Evolutionary conservation across 352 stramenopile genomes (phyloP).

Genomic region (Phytopythium aichiense): DNA sequence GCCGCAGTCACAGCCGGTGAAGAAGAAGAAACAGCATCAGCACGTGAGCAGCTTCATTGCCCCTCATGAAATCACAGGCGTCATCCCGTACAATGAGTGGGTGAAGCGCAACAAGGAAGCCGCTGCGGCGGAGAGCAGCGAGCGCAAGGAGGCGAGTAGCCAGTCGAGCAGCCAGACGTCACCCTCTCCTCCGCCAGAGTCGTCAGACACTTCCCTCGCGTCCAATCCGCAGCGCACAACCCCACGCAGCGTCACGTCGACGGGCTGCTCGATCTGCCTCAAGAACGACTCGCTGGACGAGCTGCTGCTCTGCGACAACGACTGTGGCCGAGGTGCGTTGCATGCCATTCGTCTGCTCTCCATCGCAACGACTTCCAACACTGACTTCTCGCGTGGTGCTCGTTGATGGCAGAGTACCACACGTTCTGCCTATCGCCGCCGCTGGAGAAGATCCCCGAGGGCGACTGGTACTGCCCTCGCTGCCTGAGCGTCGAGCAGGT

Average conservation of each 20-base stretch:
- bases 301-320: conserved; percentile 49
- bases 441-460: conserved; percentile 39
- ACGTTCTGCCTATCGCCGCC: conserved; percentile 40
- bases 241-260: conserved; percentile 5
- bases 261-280: conserved; percentile 23
- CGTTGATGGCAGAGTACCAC: conserved; percentile 33
- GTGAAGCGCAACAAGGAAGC: background rate
- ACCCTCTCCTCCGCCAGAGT: background rate
- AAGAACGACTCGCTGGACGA: conserved; percentile 38
- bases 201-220: background rate
- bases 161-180: background rate
- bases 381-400: background rate
- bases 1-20: background rate
- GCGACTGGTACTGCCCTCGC: conserved; percentile 44
- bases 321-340: conserved; percentile 32
- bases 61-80: background rate
- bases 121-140: background rate
- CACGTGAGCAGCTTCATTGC: background rate
- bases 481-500: conserved; percentile 25
- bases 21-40: background rate
- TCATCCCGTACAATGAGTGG: background rate
- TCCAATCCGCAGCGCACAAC: background rate
- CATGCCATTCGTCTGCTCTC: background rate
- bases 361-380: background rate
- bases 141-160: background rate